A percentile compares a stretch with the other conserved stretches of the same genome.
These are phyloP conservation scores for Pistacia vera DNA, from an alignment of 345 rosid species.

Conservation along the genomic window DNA sequence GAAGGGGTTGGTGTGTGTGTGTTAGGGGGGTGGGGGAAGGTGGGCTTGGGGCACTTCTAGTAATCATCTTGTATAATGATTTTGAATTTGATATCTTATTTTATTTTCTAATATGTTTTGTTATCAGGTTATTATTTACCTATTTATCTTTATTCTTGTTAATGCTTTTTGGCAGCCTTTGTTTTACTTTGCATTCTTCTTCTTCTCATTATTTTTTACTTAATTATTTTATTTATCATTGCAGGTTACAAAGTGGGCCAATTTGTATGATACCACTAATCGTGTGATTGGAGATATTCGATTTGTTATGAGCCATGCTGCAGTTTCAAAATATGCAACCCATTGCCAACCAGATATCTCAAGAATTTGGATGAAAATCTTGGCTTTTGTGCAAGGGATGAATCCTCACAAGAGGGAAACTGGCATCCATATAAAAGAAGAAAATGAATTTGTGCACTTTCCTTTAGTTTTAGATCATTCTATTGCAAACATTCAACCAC, in stretches of 20 bases:
- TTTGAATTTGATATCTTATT: not conserved
- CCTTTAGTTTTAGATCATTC: slow-evolving; percentile 68
- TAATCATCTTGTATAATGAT: not conserved
- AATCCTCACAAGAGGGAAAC: slow-evolving; percentile 85
- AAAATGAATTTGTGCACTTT: slow-evolving; percentile 53
- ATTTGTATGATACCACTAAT: slow-evolving; percentile 52
- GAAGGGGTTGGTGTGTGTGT: too few species aligned
- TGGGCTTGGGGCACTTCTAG: not conserved
- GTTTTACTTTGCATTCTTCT: not conserved
- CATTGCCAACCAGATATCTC: slow-evolving; percentile 59
- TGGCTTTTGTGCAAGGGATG: slow-evolving; percentile 86
- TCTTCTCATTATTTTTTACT: slow-evolving; percentile 1
- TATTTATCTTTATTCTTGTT: not conserved
- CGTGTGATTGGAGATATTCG: slow-evolving; percentile 84
- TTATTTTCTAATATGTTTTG: too few species aligned
- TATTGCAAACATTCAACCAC: slow-evolving; percentile 66
- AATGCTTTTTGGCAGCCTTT: not conserved
- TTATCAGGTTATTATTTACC: not conserved
- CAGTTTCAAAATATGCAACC: slow-evolving; percentile 65
- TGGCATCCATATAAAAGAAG: slow-evolving; percentile 73
- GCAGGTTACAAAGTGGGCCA: slow-evolving; percentile 73
- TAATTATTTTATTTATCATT: slow-evolving; percentile 23
- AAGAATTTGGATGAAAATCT: slow-evolving; percentile 78
- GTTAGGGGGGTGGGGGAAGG: too few species aligned
- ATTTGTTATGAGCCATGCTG: slow-evolving; percentile 80